Evolutionary conservation across 768 basidiomycete genomes (phyloP).

Genomic region (Sporobolomyces phaffii): DNA sequence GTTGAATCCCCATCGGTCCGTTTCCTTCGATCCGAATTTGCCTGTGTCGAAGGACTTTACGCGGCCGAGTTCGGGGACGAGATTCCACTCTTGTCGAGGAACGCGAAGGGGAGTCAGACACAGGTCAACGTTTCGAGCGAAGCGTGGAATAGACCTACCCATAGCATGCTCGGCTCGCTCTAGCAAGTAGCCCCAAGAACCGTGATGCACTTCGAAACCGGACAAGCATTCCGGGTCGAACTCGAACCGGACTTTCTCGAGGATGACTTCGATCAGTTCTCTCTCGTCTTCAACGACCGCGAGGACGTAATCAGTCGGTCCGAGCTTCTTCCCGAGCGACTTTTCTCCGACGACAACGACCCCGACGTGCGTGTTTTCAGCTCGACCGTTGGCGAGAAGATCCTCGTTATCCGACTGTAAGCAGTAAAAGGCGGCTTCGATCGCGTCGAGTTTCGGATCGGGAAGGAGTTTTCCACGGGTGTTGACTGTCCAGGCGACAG

Average conservation of each 20-base stretch:
- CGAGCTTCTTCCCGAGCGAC: constrained; percentile 23
- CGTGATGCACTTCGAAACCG: constrained; percentile 84
- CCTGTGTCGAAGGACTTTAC: constrained; percentile 52
- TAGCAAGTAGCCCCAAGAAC: constrained; percentile 84
- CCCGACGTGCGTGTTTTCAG: constrained; percentile 50
- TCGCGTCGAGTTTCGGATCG: constrained; percentile 61
- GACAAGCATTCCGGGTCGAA: constrained; percentile 85
- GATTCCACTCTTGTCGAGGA: constrained; percentile 57
- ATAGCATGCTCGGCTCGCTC: constrained; percentile 54
- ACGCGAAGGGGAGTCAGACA: too few relatives aligned
- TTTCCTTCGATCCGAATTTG: constrained; percentile 37
- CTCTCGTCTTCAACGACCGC: constrained; percentile 64
- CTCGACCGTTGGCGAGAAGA: constrained; percentile 44
- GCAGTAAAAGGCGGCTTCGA: constrained; percentile 67
- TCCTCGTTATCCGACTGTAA: constrained; percentile 56
- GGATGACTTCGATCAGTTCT: constrained; percentile 67
- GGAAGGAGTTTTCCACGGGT: constrained; percentile 56
- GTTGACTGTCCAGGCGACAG: constrained; percentile 32
- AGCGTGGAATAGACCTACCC: constrained; percentile 9
- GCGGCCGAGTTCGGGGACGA: constrained; percentile 68
- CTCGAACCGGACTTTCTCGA: constrained; percentile 62
- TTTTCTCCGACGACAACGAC: constrained; percentile 54
- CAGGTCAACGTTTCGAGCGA: neutral
- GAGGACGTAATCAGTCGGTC: constrained; percentile 45
- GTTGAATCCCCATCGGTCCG: constrained; percentile 64